Base-by-base conservation (phyloP, 2,329 filamentous ascomycete genomes). In the Neoascochyta sp. region DNA sequence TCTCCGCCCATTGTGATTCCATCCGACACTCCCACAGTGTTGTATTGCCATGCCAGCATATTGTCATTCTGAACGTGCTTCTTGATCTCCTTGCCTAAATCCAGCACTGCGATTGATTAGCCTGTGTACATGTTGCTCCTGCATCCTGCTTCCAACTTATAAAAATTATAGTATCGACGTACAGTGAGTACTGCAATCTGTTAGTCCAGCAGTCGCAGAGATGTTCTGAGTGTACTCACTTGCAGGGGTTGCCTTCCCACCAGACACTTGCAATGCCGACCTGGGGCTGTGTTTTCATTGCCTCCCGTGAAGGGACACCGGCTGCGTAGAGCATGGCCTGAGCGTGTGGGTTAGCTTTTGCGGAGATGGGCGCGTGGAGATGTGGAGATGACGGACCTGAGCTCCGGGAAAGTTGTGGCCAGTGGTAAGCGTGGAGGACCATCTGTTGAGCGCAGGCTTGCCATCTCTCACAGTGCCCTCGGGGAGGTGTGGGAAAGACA, bases 201-300 rank as follows among this genome's bases (percentile, higher is more conserved):
- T n/a, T n/a, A n/a, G n/a, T n/a, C n/a, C n/a, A n/a, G n/a, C n/a
- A n/a, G n/a, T n/a, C n/a, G n/a, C n/a, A n/a, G n/a, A n/a, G n/a
- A n/a, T n/a, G n/a, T n/a, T n/a, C n/a, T n/a, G 26, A 22, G 29
- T 34, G 23, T 17, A 74, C 81, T 67, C 65, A 86, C 81, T 95
- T 95, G 78, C 89, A 95, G 20, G 90, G 86, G 60, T 95, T 95
- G 16, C 90, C 90, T 65, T 95, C 88, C 89, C 89, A 96, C 89
- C 89, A 95, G 4, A 95, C 86, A 4, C 84, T 88, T 6, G 88
- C 83, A 55, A 95, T 79, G 35, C 90, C 90, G 15, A 96, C 85
- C 43, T 96, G 90, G 9, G 90, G 86, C 30, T 84, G 83, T 34
- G 76, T 90, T 66, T 90, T 89, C 86, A 96, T 94, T 54, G 81